Evolutionary conservation across 768 basidiomycete genomes (phyloP), one percentile per base, ranked within the genome.

Genomic region (Leccinellum albellum): DNA sequence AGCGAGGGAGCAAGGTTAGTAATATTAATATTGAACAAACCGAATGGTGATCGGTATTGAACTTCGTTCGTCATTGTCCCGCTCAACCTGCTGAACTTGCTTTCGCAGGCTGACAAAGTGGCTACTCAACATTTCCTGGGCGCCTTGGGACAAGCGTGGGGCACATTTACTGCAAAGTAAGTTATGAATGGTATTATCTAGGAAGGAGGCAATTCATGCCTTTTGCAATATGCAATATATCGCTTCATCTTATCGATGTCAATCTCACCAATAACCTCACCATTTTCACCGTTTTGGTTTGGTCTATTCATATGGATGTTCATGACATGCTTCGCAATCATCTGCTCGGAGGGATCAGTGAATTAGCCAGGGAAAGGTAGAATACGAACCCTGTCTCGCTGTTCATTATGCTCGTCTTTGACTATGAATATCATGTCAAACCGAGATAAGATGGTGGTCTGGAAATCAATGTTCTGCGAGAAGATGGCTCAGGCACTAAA

Each of bases 361-460:
- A n/a, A 37, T 33, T 57, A 14, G 12, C 28, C 13, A 12, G 8
- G 7, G 23, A 15, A n/a, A 20, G 51, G 56, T 10, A 47, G 40
- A 49, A 53, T 7, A 28, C 82, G 40, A 58, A 92, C 94, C 72
- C 87, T 85, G 71, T 99, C 97, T 49, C 97, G 83, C 40, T 80
- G 77, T 71, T 98, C 97, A 68, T 98, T 93, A 70, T 99, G 97
- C 66, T 98, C 94, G 66, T 99, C 97, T 70, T 91, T 93, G 58
- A 99, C 89, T 62, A 99, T 96, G 78, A 98, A 99, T 65, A 99
- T 98, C 95, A 99, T 96, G 70, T 99, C 97, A 73, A 99, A 99
- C 55, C 97, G 89, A 49, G 95, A 98, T 69, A 99, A 74, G 63
- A 99, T 98, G 2, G 97, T 98, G 6, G 95, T 97, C 75, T 97